These are phyloP conservation scores for Crinitomyces ghanaensis DNA, from an alignment of 805 yeast species.

Conservation along the genomic window DNA sequence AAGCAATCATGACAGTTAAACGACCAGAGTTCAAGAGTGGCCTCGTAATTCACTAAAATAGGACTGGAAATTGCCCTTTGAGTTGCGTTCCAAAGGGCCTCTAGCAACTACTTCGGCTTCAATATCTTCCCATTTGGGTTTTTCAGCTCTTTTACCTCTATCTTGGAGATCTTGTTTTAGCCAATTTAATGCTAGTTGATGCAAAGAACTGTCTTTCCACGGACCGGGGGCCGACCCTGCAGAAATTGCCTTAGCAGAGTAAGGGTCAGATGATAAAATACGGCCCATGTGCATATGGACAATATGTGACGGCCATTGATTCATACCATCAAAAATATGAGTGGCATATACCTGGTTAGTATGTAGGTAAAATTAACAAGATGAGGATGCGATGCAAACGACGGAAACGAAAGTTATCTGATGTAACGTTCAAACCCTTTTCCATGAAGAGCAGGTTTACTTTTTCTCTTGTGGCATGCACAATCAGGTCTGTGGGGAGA, in stretches of 20 bases:
- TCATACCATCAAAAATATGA: slow-evolving; percentile 92
- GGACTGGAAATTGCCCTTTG: slow-evolving; percentile 20
- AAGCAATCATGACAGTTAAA: too few relatives aligned
- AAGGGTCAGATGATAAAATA: slow-evolving; percentile 24
- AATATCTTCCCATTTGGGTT: slow-evolving; percentile 47
- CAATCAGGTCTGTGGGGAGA: too few relatives aligned
- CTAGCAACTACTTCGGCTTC: slow-evolving; percentile 19
- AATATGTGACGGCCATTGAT: slow-evolving; percentile 78
- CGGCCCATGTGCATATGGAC: slow-evolving; percentile 67
- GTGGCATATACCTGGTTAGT: slow-evolving; percentile 64
- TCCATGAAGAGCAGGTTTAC: too few relatives aligned
- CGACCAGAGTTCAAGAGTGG: slow-evolving; percentile 6
- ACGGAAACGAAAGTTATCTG: not conserved
- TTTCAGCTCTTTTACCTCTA: slow-evolving; percentile 46
- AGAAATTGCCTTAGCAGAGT: slow-evolving; percentile 2
- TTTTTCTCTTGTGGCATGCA: too few relatives aligned
- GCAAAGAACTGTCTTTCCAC: slow-evolving; percentile 20
- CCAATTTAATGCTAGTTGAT: slow-evolving; percentile 28
- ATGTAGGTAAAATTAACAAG: not conserved
- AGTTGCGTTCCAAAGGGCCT: slow-evolving; percentile 14
- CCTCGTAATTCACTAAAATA: slow-evolving; percentile 24
- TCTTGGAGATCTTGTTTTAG: slow-evolving; percentile 30
- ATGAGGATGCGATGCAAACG: slow-evolving; percentile 1
- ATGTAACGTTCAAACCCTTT: too few relatives aligned
- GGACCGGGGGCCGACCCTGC: not conserved